Base-by-base conservation (phyloP, 2,329 filamentous ascomycete species). In the Colletotrichum trifolii region DNA sequence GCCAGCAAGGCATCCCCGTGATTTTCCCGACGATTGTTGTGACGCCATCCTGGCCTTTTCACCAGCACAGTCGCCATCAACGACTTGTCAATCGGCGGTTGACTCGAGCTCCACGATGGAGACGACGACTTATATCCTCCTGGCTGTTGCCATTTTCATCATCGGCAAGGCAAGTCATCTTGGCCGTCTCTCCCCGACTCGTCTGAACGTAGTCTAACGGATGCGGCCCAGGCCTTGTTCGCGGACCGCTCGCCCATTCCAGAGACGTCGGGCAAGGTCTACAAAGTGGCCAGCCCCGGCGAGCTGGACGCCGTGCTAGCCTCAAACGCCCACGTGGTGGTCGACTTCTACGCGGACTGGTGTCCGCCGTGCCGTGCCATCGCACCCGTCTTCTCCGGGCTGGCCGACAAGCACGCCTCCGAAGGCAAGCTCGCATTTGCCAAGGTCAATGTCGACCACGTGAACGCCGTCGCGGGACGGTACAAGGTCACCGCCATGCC, bases 371-470 rank as follows among this genome's bases (percentile, higher is more conserved):
- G 83, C 77, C 81, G 80, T 55, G 73, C 74, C 59, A 84, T 85
- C 67, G 78, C 78, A 3, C 82, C 82, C 39, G 61, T 83, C 52
- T 85, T 78, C 66, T 68, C 66, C 15, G 63, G 81, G 72, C 79
- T 87, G 56, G 82, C 85, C 50, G 73, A 73, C 49, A 66, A 54
- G 45, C 66, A 68, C 36, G 57, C 66, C 12, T 34, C 69, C 36
- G 77, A 78, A 15, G 78, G 81, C 35, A 74, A 77, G 39, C 79
- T 84, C 54, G 80, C 81, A 65, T 89, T 89, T 67, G 85, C 83
- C 72, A 86, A 86, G 76, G 81, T 89, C 73, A 82, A 89, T 76
- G 85, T 85, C 72, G 87, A 89, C 73, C 76, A 79, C 53, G 80
- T 83, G 11, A 78, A 82, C 60, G 82, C 83, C 53, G 79, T 85